Conservation (phyloP, 2,329 filamentous ascomycete species). For the Fusarium sp. region DNA sequence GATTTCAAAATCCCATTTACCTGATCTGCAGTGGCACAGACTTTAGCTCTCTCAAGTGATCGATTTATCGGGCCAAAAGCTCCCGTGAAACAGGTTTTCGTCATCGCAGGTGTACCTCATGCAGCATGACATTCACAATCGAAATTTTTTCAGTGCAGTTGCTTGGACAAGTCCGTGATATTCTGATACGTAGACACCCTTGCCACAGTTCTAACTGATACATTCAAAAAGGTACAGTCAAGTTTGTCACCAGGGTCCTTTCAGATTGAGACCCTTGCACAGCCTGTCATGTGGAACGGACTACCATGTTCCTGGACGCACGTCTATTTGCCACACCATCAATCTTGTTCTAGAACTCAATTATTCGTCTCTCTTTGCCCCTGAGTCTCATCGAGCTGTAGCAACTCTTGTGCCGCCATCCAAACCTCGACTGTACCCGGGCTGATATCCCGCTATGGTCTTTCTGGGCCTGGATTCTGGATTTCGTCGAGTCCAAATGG, state of each 20-base stretch:
- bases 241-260: constrained; percentile 11
- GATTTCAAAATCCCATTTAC: not conserved
- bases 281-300: not conserved
- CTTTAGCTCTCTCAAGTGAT: not conserved
- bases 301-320: not conserved
- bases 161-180: not conserved
- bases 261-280: not conserved
- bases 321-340: not conserved
- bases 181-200: constrained; percentile 23
- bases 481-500: not conserved
- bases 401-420: constrained; percentile 47
- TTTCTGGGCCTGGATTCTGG: not conserved
- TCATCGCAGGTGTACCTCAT: not conserved
- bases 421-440: constrained; percentile 45
- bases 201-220: constrained; percentile 19
- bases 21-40: not conserved
- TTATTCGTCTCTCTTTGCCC: not conserved
- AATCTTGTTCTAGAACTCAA: not conserved
- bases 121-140: not conserved
- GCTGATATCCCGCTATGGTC: constrained; percentile 20
- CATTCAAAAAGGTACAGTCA: constrained; percentile 3
- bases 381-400: constrained; percentile 39
- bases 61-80: not conserved
- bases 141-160: not conserved
- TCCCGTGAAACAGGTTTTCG: not conserved